Percentiles rank a stretch among this genome's conserved stretches.
Evolutionary conservation across 371 early-diverging fungal species (phyloP).

Genomic region (Parasitella parasitica): DNA sequence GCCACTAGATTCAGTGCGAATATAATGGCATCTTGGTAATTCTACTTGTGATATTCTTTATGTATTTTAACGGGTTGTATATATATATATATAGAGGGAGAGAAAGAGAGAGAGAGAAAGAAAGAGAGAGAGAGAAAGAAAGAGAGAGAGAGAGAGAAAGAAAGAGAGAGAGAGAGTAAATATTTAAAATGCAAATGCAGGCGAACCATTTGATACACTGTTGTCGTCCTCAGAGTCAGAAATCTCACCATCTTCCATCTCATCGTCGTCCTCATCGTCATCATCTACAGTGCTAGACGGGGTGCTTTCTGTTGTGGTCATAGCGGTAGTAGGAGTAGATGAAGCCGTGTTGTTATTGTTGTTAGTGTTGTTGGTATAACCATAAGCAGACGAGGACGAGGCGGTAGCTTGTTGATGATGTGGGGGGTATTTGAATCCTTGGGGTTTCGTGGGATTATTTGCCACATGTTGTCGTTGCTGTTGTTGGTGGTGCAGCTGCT

Average conservation of each 20-base stretch:
- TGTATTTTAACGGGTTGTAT: no score
- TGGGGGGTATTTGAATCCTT: constrained; percentile 17
- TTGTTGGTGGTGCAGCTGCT: background rate
- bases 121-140: no score
- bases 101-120: no score
- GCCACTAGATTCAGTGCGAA: no score
- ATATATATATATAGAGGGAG: no score
- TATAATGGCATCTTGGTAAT: no score
- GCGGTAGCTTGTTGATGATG: background rate
- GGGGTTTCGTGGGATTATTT: constrained; percentile 22
- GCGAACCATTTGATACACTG: background rate
- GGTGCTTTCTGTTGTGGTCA: background rate
- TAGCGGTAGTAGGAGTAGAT: background rate
- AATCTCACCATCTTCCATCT: constrained; percentile 32
- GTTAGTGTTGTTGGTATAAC: constrained; percentile 1
- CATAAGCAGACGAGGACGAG: background rate
- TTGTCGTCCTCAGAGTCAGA: constrained; percentile 15
- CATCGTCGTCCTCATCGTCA: constrained; percentile 11
- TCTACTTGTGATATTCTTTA: no score
- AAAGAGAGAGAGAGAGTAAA: no score
- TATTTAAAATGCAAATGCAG: constrained; percentile 1
- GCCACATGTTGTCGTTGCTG: constrained; percentile 1
- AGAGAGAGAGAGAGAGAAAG: no score
- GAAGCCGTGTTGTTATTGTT: background rate
- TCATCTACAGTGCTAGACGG: background rate